Conservation (phyloP, 164 flowering plant genomes). For the Annona squamosa region DNA sequence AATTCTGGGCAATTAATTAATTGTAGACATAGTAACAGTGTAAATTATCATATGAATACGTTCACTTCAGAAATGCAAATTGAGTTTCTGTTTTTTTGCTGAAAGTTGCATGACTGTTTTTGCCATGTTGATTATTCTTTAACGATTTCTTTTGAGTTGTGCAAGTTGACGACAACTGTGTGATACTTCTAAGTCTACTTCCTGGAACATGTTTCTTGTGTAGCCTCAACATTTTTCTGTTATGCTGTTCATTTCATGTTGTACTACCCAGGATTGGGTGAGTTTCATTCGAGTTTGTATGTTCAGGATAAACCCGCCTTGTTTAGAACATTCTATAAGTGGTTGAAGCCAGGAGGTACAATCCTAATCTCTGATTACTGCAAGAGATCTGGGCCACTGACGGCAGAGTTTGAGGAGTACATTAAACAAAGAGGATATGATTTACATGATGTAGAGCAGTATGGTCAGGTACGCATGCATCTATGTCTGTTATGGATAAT, state of each 20-base stretch:
- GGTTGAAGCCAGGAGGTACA: conserved; percentile 96
- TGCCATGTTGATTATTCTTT: too few species aligned
- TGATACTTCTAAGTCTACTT: too few species aligned
- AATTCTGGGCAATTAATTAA: too few species aligned
- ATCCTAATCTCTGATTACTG: conserved; percentile 96
- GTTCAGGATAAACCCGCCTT: conserved; percentile 89
- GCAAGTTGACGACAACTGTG: too few species aligned
- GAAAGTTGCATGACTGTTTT: too few species aligned
- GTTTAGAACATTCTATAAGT: conserved; percentile 74
- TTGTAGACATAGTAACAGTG: too few species aligned
- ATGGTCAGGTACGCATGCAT: conserved; percentile 71
- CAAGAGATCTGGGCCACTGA: conserved; percentile 60
- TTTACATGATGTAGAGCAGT: conserved; percentile 78
- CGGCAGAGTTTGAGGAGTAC: conserved; percentile 62
- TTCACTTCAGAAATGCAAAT: too few species aligned
- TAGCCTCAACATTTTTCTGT: neutral
- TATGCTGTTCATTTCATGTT: neutral
- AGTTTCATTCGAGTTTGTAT: neutral
- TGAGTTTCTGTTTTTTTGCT: too few species aligned
- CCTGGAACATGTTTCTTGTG: neutral
- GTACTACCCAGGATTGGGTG: neutral
- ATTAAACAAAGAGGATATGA: conserved; percentile 94
- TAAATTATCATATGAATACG: too few species aligned
- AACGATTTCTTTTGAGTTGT: too few species aligned
- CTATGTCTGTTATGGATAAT: neutral